Percentiles rank a stretch among this genome's conserved stretches.
Conservation (phyloP, 2,329 filamentous ascomycete genomes). For the Aureobasidium vineae region DNA sequence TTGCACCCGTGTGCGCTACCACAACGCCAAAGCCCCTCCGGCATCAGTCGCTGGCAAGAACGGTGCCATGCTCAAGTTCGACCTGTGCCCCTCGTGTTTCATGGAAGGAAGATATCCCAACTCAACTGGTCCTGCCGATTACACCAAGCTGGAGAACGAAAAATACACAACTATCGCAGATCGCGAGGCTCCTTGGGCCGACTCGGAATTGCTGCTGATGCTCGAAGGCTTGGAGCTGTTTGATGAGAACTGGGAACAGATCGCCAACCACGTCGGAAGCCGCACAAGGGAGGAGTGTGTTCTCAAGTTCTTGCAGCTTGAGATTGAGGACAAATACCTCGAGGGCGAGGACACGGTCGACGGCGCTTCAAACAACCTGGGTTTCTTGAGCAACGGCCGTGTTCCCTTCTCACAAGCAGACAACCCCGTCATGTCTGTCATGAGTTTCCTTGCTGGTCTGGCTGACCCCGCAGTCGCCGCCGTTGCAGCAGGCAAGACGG, state of each 20-base stretch:
- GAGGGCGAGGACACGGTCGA: constrained; percentile 63
- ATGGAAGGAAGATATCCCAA: constrained; percentile 78
- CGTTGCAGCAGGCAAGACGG: constrained; percentile 82
- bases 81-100: constrained; percentile 89
- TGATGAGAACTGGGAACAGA: constrained; percentile 93
- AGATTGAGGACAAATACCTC: constrained; percentile 96
- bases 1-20: constrained; percentile 71
- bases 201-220: constrained; percentile 82
- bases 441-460: constrained; percentile 88
- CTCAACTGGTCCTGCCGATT: constrained; percentile 76
- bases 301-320: constrained; percentile 90
- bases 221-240: constrained; percentile 89
- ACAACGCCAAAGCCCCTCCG: constrained; percentile 62
- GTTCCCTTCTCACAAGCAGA: constrained; percentile 89
- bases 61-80: constrained; percentile 66
- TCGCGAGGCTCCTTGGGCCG: constrained; percentile 84
- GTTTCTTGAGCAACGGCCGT: constrained; percentile 67
- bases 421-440: constrained; percentile 94
- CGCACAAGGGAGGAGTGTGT: constrained; percentile 95
- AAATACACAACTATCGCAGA: constrained; percentile 75
- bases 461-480: constrained; percentile 88
- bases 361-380: constrained; percentile 63
- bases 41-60: constrained; percentile 50
- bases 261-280: constrained; percentile 88
- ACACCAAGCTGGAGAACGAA: constrained; percentile 86